Percentiles rank a stretch among this genome's conserved stretches.
These are phyloP conservation scores for Austroboletus novae-zelandiae DNA, from an alignment of 1,284 basidiomycete species.

Conservation along the genomic window DNA sequence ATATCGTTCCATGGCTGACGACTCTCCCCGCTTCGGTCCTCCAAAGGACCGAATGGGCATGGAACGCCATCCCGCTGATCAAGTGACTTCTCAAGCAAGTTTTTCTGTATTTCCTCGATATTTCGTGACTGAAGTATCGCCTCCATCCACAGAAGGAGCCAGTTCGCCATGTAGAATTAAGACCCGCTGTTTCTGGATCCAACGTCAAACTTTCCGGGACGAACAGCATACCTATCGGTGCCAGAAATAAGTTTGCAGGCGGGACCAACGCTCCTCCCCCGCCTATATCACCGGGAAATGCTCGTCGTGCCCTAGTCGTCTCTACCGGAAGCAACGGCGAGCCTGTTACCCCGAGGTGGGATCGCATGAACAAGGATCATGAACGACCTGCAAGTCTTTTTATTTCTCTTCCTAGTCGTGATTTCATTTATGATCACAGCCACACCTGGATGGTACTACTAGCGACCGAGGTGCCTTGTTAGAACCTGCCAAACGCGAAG, in stretches of 20 bases:
- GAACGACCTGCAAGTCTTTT: constrained; percentile 22
- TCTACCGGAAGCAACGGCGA: constrained; percentile 22
- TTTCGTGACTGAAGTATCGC: not conserved
- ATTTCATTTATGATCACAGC: constrained; percentile 15
- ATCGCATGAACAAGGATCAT: constrained; percentile 16
- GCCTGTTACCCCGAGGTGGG: constrained; percentile 16
- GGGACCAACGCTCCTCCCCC: constrained; percentile 1
- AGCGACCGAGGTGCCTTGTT: constrained; percentile 3
- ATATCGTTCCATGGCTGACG: constrained; percentile 16
- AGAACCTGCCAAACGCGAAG: constrained; percentile 12
- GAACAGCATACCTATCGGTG: constrained; percentile 32
- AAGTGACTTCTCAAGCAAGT: constrained; percentile 19
- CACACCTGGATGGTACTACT: constrained; percentile 6
- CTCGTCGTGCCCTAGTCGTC: not conserved
- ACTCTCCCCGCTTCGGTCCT: constrained; percentile 12
- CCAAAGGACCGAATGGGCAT: constrained; percentile 19
- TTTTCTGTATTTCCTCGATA: not conserved
- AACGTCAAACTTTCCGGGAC: constrained; percentile 34
- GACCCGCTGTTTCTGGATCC: constrained; percentile 13
- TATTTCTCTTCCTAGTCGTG: not conserved
- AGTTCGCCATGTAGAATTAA: constrained; percentile 17
- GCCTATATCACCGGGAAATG: not conserved
- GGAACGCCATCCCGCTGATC: constrained; percentile 25
- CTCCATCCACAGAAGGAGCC: constrained; percentile 24
- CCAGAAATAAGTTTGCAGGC: constrained; percentile 22